Conservation (phyloP, 2,329 filamentous ascomycete species). For the Leptographium radiaticola region DNA sequence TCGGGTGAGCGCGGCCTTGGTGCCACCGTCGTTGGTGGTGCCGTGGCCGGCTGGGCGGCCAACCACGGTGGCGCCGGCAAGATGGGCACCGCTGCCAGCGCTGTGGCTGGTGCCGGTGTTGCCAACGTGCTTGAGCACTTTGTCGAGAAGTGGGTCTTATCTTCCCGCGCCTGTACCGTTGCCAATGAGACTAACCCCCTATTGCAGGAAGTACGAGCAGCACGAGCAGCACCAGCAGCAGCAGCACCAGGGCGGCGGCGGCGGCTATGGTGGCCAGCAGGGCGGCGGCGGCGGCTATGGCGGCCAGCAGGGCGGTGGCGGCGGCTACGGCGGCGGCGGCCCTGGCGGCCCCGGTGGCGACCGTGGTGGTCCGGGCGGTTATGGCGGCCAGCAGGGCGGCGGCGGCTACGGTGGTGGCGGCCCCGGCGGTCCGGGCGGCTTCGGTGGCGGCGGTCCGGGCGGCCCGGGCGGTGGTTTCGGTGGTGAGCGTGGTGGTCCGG, state of each 20-base stretch:
- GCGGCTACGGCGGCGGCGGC: neutral
- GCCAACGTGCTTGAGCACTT: conserved; percentile 36
- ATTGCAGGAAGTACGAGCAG: neutral
- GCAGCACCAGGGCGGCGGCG: neutral
- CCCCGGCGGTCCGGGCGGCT: neutral
- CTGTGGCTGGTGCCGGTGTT: conserved; percentile 39
- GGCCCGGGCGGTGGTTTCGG: neutral
- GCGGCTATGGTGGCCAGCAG: neutral
- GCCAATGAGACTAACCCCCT: neutral
- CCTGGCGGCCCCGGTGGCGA: neutral
- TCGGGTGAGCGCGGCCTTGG: conserved; percentile 42
- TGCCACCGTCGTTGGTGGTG: conserved; percentile 38
- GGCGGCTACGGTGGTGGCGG: neutral
- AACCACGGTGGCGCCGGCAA: conserved; percentile 39
- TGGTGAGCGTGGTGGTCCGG: neutral
- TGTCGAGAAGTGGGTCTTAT: conserved; percentile 8
- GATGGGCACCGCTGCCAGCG: conserved; percentile 36
- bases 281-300: neutral
- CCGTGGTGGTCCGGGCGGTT: neutral
- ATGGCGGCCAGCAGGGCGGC: neutral
- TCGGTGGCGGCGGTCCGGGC: neutral
- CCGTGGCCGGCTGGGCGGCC: conserved; percentile 39
- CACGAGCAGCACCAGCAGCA: neutral
- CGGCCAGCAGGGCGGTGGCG: neutral
- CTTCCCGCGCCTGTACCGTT: neutral